These are phyloP conservation scores for Sporobolomyces roseus DNA, from an alignment of 768 basidiomycete species.

Conservation along the genomic window DNA sequence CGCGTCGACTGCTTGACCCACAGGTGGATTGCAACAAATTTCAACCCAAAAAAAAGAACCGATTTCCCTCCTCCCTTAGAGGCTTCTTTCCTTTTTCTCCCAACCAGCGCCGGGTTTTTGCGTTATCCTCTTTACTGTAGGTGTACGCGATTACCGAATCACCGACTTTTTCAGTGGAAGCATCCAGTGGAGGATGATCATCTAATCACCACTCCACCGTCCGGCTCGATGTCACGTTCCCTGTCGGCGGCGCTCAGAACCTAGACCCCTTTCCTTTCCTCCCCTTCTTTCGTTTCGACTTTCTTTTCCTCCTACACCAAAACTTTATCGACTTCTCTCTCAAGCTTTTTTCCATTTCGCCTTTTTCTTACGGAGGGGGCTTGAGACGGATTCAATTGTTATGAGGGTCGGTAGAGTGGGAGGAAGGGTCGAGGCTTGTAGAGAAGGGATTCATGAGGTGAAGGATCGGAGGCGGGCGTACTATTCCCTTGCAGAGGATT, in stretches of 20 bases:
- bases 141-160: slow-evolving; percentile 7
- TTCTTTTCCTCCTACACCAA: too few species aligned
- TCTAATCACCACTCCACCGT: slow-evolving; percentile 1
- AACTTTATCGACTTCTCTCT: too few species aligned
- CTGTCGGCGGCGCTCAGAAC: slow-evolving; percentile 27
- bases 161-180: slow-evolving; percentile 27
- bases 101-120: slow-evolving; percentile 10
- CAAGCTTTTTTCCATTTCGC: too few species aligned
- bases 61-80: background rate
- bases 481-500: slow-evolving; percentile 27
- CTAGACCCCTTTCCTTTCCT: slow-evolving; percentile 16
- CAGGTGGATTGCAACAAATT: background rate
- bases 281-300: slow-evolving; percentile 12
- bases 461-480: slow-evolving; percentile 10
- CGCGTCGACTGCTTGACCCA: background rate
- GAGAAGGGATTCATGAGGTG: slow-evolving; percentile 18
- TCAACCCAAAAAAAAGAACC: background rate
- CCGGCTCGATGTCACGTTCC: slow-evolving; percentile 34
- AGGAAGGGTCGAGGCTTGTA: slow-evolving; percentile 2
- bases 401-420: too few species aligned
- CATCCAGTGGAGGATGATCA: slow-evolving; percentile 19
- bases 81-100: background rate
- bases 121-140: slow-evolving; percentile 9
- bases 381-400: background rate
- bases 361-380: background rate